Conservation (phyloP, 331 rosid species). For the Phaseolus coccineus region DNA sequence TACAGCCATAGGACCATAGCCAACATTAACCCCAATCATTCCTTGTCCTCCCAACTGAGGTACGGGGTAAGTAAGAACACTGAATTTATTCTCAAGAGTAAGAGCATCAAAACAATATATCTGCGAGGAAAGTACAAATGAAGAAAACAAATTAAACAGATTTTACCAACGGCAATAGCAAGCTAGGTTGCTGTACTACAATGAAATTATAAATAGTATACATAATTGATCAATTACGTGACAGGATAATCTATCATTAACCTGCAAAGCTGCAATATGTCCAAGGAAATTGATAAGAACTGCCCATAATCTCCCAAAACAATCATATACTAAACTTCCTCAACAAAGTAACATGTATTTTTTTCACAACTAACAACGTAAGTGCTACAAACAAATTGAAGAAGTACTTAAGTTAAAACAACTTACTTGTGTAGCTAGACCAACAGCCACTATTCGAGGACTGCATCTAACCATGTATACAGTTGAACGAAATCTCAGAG, state of each 20-base stretch:
- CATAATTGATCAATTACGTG: constrained; percentile 27
- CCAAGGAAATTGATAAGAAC: constrained; percentile 37
- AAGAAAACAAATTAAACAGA: constrained; percentile 35
- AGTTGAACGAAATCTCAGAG: constrained; percentile 90
- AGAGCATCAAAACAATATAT: constrained; percentile 96
- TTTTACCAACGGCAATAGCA: constrained; percentile 28
- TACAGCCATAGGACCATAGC: constrained; percentile 95
- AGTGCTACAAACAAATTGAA: constrained; percentile 36
- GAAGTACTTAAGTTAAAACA: constrained; percentile 32
- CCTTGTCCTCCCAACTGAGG: constrained; percentile 97
- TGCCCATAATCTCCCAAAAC: constrained; percentile 13
- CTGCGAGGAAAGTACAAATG: constrained; percentile 59
- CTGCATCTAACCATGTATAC: constrained; percentile 98
- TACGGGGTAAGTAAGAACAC: constrained; percentile 93
- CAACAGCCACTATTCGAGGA: constrained; percentile 87
- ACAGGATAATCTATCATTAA: constrained; percentile 24
- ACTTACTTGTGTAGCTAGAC: constrained; percentile 97
- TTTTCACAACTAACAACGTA: background rate
- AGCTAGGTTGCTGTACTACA: constrained; percentile 21
- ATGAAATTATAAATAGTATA: constrained; percentile 23
- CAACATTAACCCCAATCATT: constrained; percentile 81
- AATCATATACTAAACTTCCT: constrained; percentile 36
- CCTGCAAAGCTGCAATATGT: constrained; percentile 16
- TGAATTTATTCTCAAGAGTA: constrained; percentile 92
- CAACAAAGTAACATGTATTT: constrained; percentile 21